These are phyloP conservation scores for Aspergillus viridinutans DNA, from an alignment of 2,329 filamentous ascomycete genomes.

Conservation along the genomic window DNA sequence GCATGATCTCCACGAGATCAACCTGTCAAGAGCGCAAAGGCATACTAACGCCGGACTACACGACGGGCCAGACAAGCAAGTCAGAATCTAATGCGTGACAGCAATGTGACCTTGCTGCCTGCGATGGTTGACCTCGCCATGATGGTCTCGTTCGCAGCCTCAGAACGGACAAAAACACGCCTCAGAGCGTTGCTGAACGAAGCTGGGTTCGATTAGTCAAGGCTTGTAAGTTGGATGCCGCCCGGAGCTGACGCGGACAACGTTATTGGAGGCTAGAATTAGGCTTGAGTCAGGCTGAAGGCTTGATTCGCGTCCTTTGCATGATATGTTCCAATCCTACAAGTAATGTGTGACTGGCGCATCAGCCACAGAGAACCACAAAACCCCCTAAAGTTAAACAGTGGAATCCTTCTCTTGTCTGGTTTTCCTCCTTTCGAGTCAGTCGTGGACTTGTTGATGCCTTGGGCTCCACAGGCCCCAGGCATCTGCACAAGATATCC, in stretches of 20 bases:
- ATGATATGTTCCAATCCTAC: not conserved
- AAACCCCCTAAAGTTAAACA: not conserved
- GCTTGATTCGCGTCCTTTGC: not conserved
- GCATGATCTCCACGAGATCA: constrained; percentile 18
- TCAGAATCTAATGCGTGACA: constrained; percentile 20
- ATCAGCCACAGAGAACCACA: not conserved
- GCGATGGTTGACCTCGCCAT: constrained; percentile 15
- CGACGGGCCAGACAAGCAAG: constrained; percentile 24
- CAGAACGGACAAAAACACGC: constrained; percentile 19
- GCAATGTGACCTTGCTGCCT: constrained; percentile 3
- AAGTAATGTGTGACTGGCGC: not conserved
- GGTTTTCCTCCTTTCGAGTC: not conserved
- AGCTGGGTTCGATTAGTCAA: constrained; percentile 10
- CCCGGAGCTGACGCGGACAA: not conserved
- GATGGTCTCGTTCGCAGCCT: constrained; percentile 16
- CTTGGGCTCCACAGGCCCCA: not conserved
- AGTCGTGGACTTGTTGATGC: not conserved
- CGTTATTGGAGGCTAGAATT: not conserved
- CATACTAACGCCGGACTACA: constrained; percentile 24
- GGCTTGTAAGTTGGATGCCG: constrained; percentile 2
- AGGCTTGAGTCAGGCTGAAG: not conserved
- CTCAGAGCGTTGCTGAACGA: constrained; percentile 17
- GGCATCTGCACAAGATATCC: not conserved
- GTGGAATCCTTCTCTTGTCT: not conserved
- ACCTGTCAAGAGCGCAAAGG: constrained; percentile 17